phyloP scores from a whole-genome alignment of 164 flowering plant species.

The Vitis amurensis region DNA sequence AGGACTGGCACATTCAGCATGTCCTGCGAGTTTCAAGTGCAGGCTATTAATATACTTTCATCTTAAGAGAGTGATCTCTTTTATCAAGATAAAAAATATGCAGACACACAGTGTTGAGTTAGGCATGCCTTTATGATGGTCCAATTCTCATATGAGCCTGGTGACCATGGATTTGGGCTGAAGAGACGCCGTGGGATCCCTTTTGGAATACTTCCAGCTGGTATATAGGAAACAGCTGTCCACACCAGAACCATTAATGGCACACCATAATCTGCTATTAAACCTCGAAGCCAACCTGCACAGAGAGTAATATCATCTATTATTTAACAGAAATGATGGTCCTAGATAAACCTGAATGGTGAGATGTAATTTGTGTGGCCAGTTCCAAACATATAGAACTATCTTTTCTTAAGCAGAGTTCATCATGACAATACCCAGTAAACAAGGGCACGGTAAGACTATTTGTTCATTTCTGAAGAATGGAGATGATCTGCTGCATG shows the following conservation, averaged over 20 bases:
- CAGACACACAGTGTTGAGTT: too few relatives aligned
- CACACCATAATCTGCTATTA: constrained; percentile 46
- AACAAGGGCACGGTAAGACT: neutral
- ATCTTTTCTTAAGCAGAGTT: neutral
- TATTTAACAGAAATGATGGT: neutral
- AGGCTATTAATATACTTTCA: neutral
- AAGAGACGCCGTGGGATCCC: constrained; percentile 41
- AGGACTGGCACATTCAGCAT: constrained; percentile 34
- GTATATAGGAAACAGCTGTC: constrained; percentile 37
- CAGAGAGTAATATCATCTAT: neutral
- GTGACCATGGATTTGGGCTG: constrained; percentile 45
- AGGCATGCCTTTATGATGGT: constrained; percentile 31
- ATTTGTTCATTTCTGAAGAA: neutral
- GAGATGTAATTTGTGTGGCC: neutral
- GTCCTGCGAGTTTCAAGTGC: constrained; percentile 22
- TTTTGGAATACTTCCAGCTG: constrained; percentile 25
- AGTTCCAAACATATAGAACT: neutral
- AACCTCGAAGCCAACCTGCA: constrained; percentile 33
- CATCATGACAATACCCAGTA: neutral
- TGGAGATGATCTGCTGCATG: neutral
- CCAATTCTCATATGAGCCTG: constrained; percentile 38
- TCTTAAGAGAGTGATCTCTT: neutral
- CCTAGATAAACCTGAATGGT: neutral
- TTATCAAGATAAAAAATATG: neutral
- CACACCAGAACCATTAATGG: constrained; percentile 42